Evolutionary conservation across 2,329 filamentous ascomycete species (phyloP).

Genomic region (Alternaria gaisen): DNA sequence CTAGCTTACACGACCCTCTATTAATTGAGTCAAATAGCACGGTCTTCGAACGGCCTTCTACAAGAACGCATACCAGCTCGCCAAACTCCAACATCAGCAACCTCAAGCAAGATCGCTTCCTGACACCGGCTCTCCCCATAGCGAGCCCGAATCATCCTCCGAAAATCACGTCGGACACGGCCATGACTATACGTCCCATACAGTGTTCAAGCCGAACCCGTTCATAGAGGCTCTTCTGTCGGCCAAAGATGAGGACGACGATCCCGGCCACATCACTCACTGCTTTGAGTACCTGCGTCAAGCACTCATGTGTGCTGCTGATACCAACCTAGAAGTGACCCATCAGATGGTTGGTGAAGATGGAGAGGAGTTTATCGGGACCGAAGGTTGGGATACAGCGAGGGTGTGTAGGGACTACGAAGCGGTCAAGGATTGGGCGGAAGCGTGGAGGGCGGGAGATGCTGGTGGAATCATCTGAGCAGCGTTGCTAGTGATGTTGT

Average conservation of each 20-base stretch:
- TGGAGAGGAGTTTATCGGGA: neutral
- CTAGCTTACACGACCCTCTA: neutral
- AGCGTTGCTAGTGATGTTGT: neutral
- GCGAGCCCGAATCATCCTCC: neutral
- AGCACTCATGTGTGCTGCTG: slow-evolving; percentile 36
- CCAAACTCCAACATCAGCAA: slow-evolving; percentile 8
- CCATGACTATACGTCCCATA: neutral
- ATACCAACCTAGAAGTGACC: slow-evolving; percentile 32
- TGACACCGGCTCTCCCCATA: neutral
- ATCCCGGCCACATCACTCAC: slow-evolving; percentile 15
- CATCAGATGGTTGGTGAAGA: slow-evolving; percentile 3
- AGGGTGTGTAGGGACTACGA: slow-evolving; percentile 39
- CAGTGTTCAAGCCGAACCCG: slow-evolving; percentile 1
- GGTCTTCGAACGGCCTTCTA: slow-evolving; percentile 8
- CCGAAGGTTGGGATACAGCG: slow-evolving; percentile 28
- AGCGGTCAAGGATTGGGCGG: slow-evolving; percentile 35
- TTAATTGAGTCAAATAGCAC: neutral
- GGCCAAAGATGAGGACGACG: neutral
- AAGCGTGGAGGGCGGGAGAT: slow-evolving; percentile 21
- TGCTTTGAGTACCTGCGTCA: slow-evolving; percentile 42
- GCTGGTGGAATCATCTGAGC: neutral
- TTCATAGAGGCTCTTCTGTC: slow-evolving; percentile 11
- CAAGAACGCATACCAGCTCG: slow-evolving; percentile 11
- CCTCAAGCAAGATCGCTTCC: neutral
- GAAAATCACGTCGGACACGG: neutral